Evolutionary conservation across 169 alveolate genomes (phyloP), one percentile per base, ranked within the genome.

Genomic region (Cryptosporidium ryanae): DNA sequence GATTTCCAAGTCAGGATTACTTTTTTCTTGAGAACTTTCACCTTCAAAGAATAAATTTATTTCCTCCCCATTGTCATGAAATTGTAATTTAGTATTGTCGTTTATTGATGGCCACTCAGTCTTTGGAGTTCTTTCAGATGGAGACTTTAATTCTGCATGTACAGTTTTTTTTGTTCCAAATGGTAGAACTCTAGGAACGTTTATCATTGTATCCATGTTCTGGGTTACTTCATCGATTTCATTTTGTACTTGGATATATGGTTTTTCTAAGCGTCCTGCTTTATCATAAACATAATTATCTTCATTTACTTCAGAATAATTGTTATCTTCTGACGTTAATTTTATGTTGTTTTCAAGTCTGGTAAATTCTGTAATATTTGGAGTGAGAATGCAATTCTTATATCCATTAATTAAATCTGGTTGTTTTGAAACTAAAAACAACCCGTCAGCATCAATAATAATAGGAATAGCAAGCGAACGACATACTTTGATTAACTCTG

Each of bases 361-460:
- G 54, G 23, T 23, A 66, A 95, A 91, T 84, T 95, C 97, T 13
- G 91, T 90, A 27, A 68, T 52, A 90, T 95, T 95, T 17, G 97
- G 97, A 8, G 97, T 93, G 43, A 95, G 55, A 38, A 95, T 91
- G 64, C 92, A 90, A 70, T 93, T 76, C 21, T 90, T 54, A 29
- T 31, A 15, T 8, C 49, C 87, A 5, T n/a, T 32, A 44, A 76
- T 61, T 34, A 76, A 31, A 6, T 76, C 76, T 3, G 87, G 87
- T n/a, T 76, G 87, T 59, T 76, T 67, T 21, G 91, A 65, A 91
- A 82, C 70, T 82, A 91, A 90, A 92, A 12, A 93, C 7, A 95
- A 82, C 29, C 93, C 94, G 82, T 95, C 97, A 25, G 97, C 97
- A 92, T 95, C 97, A 29, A 94, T 90, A 59, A 95, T 70, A 55